Percentiles rank a stretch among this genome's conserved stretches.
Conservation (phyloP, 1,284 basidiomycete genomes). For the Trichosporon sp. region DNA sequence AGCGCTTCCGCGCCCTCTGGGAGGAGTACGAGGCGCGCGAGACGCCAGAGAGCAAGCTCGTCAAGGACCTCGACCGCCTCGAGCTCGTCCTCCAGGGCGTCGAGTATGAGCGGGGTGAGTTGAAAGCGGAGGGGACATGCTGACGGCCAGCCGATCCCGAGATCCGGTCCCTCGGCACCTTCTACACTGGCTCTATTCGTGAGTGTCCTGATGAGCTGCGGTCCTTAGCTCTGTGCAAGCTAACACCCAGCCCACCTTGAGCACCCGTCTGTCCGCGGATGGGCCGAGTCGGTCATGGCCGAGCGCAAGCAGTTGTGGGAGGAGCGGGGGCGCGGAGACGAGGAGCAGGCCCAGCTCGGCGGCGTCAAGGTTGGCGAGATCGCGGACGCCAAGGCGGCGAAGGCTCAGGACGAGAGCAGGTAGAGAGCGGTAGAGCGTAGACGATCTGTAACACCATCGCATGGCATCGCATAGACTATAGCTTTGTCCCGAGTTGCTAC, state of each 20-base stretch:
- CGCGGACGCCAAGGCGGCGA: slow-evolving; percentile 6
- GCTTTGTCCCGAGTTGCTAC: neutral
- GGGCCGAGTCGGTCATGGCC: slow-evolving; percentile 63
- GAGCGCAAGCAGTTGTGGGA: slow-evolving; percentile 53
- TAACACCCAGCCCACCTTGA: slow-evolving; percentile 52
- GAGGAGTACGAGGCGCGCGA: slow-evolving; percentile 85
- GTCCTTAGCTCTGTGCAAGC: neutral
- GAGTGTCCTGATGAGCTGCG: slow-evolving; percentile 6
- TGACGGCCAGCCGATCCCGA: slow-evolving; percentile 38
- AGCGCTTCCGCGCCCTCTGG: slow-evolving; percentile 75
- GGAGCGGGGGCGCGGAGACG: slow-evolving; percentile 34
- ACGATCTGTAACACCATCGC: neutral
- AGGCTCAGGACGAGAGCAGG: neutral
- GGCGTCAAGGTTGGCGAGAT: slow-evolving; percentile 23
- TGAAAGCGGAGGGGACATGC: neutral
- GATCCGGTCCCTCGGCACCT: slow-evolving; percentile 42
- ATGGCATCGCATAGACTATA: neutral
- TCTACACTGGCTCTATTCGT: slow-evolving; percentile 48
- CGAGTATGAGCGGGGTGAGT: slow-evolving; percentile 55
- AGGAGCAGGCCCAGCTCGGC: slow-evolving; percentile 34
- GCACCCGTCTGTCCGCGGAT: slow-evolving; percentile 69
- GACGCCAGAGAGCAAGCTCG: slow-evolving; percentile 79
- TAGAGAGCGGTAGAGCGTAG: neutral
- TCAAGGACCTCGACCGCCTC: slow-evolving; percentile 90
- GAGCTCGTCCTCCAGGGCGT: slow-evolving; percentile 74